Base-by-base conservation (phyloP, 2,329 filamentous ascomycete species). In the Colletotrichum sp. region DNA sequence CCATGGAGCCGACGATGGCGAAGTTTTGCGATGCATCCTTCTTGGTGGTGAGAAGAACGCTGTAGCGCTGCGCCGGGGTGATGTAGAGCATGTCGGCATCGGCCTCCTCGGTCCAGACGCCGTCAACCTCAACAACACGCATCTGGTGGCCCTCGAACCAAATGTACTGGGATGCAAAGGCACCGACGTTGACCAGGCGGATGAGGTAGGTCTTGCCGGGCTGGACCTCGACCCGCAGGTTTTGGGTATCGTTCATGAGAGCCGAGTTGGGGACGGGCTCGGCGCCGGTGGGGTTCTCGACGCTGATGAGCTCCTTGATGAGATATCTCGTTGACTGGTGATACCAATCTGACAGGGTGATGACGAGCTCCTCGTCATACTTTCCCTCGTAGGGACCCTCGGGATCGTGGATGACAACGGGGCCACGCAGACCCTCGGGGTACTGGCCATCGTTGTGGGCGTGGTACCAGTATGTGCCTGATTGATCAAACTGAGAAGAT, bases 281-380 rank as follows among this genome's bases (percentile, higher is more conserved):
- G 5, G 85, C 84, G 12, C 90, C 91, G n/a, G 84, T 86, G 8
- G 86, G 87, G 66, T 89, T 89, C 71, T 85, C 80, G 55, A 85
- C 78, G 66, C 84, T 87, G 60, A 90, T 81, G 76, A 91, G 91
- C 34, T 84, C 73, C 4, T 83, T 80, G 61, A 89, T 83, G 5
- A 92, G 83, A 4, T 80, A 80, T 0, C 85, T 84, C 85, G 91
- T 90, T 78, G 91, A 84, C 26, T 88, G 84, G 74, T 92, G 90
- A 79, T 92, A 92, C 91, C 91, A 92, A 78, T 92, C 91, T 3
- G 89, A 89, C 38, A 92, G 78, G 0, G 89, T 91, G n/a, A 92
- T 77, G 1, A 89, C 84, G n/a, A 90, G 80, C 79, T 92, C 89
- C 38, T 90, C 87, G 58, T 92, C 89, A 72, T 88, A 88, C 52